These are phyloP conservation scores for Xylariaceae sp. DNA, from an alignment of 2,329 filamentous ascomycete species.

Conservation along the genomic window DNA sequence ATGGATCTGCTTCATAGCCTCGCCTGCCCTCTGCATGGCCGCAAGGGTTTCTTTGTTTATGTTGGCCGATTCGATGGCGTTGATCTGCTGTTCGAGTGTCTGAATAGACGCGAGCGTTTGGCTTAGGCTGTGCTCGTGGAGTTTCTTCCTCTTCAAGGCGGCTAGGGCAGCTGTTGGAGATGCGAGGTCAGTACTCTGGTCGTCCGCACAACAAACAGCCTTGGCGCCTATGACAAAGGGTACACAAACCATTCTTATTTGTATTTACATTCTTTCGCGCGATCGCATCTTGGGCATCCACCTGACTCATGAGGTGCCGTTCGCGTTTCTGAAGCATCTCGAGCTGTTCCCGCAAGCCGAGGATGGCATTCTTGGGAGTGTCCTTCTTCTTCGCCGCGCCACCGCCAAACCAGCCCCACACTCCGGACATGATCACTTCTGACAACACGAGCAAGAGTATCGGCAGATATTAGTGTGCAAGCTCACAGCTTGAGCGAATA, in stretches of 20 bases:
- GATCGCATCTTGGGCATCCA: slow-evolving; percentile 84
- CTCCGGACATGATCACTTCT: slow-evolving; percentile 59
- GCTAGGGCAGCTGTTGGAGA: slow-evolving; percentile 69
- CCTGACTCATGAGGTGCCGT: slow-evolving; percentile 83
- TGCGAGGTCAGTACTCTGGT: slow-evolving; percentile 12
- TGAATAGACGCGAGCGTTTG: slow-evolving; percentile 86
- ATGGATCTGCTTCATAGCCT: slow-evolving; percentile 92
- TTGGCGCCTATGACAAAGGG: slow-evolving; percentile 6
- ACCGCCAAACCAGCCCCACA: slow-evolving; percentile 92
- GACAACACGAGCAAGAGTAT: too few species aligned
- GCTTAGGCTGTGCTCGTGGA: slow-evolving; percentile 83
- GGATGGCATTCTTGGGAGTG: slow-evolving; percentile 92
- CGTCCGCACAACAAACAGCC: too few species aligned
- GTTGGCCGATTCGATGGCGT: slow-evolving; percentile 94
- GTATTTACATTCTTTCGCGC: slow-evolving; percentile 82
- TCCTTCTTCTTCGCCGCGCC: slow-evolving; percentile 82
- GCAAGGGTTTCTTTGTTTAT: slow-evolving; percentile 96
- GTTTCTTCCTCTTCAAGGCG: slow-evolving; percentile 90
- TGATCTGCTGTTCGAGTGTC: slow-evolving; percentile 92
- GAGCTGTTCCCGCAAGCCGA: slow-evolving; percentile 78
- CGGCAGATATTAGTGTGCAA: too few species aligned
- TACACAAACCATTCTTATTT: slow-evolving; percentile 79
- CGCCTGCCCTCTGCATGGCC: slow-evolving; percentile 86
- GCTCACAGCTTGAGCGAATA: too few species aligned
- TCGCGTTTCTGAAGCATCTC: slow-evolving; percentile 98